These are phyloP conservation scores for Quercus phellos DNA, from an alignment of 331 rosid species.

Conservation along the genomic window DNA sequence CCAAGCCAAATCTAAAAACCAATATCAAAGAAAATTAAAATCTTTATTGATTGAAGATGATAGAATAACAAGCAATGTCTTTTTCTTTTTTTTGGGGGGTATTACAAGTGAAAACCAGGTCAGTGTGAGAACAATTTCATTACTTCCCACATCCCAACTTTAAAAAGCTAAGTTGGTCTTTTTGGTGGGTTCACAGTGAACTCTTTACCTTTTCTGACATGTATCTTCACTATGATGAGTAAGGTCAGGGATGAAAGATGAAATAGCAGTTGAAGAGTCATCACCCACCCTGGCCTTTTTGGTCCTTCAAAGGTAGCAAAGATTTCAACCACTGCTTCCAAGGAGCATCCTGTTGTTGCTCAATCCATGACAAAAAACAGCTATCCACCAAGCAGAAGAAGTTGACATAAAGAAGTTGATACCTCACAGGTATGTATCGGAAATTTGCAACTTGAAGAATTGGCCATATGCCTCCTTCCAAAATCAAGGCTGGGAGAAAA, in stretches of 20 bases:
- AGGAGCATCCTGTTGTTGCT: conserved; percentile 90
- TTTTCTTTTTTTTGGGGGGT: not conserved
- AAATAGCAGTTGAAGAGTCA: not conserved
- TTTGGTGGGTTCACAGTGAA: conserved; percentile 15
- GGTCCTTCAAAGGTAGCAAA: conserved; percentile 47
- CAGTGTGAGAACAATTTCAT: conserved; percentile 19
- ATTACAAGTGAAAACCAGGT: conserved; percentile 26
- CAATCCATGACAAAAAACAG: conserved; percentile 91
- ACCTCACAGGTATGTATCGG: conserved; percentile 79
- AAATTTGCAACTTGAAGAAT: conserved; percentile 77
- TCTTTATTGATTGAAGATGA: not conserved
- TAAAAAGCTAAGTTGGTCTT: not conserved
- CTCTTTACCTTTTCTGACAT: conserved; percentile 17
- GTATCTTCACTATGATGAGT: conserved; percentile 9
- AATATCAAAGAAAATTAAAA: not conserved
- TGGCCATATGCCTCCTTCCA: conserved; percentile 92
- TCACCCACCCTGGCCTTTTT: conserved; percentile 28
- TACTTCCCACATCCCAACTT: conserved; percentile 2
- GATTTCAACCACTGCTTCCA: conserved; percentile 92
- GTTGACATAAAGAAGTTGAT: conserved; percentile 92
- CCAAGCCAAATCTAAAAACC: not conserved
- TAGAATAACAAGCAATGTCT: not conserved
- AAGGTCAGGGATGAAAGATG: not conserved
- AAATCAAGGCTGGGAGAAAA: conserved; percentile 67
- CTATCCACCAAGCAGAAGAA: conserved; percentile 91